These are phyloP conservation scores for Rhizoclosmatium globosum DNA, from an alignment of 192 early-diverging fungal species.

Conservation along the genomic window DNA sequence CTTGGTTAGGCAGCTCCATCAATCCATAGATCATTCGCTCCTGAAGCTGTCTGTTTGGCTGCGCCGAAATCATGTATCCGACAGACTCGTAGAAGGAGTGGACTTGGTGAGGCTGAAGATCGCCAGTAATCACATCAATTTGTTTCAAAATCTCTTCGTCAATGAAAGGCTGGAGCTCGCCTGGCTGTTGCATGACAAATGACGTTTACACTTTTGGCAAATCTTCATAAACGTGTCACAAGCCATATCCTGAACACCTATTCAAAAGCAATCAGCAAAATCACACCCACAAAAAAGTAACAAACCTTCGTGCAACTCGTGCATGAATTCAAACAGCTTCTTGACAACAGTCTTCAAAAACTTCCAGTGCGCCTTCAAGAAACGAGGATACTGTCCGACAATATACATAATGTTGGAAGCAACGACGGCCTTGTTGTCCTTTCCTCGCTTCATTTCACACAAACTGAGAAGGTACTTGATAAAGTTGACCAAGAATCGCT, in stretches of 20 bases:
- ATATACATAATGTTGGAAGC: conserved; percentile 99
- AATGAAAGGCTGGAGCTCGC: conserved; percentile 90
- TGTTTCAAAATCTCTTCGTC: conserved; percentile 89
- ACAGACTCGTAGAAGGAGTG: conserved; percentile 99
- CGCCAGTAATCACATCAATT: conserved; percentile 85
- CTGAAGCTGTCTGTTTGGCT: conserved; percentile 79
- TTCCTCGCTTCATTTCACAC: conserved; percentile 97
- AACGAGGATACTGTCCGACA: conserved; percentile 99
- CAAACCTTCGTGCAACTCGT: conserved; percentile 92
- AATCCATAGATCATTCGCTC: conserved; percentile 83
- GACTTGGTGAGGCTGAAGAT: conserved; percentile 90
- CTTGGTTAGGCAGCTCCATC: conserved; percentile 89
- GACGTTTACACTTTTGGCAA: conserved; percentile 94
- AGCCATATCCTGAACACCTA: conserved; percentile 99
- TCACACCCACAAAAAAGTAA: background rate
- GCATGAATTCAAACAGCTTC: conserved; percentile 99
- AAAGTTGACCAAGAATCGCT: conserved; percentile 95
- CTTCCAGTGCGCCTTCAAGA: conserved; percentile 99
- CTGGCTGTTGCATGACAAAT: conserved; percentile 95
- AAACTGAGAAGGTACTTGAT: conserved; percentile 97
- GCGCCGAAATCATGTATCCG: conserved; percentile 98
- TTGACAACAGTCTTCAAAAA: conserved; percentile 99
- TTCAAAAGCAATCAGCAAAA: background rate
- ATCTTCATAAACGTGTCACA: conserved; percentile 99
- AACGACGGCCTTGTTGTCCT: conserved; percentile 99